These are phyloP conservation scores for Candida awuae DNA, from an alignment of 805 yeast genomes.

Conservation along the genomic window DNA sequence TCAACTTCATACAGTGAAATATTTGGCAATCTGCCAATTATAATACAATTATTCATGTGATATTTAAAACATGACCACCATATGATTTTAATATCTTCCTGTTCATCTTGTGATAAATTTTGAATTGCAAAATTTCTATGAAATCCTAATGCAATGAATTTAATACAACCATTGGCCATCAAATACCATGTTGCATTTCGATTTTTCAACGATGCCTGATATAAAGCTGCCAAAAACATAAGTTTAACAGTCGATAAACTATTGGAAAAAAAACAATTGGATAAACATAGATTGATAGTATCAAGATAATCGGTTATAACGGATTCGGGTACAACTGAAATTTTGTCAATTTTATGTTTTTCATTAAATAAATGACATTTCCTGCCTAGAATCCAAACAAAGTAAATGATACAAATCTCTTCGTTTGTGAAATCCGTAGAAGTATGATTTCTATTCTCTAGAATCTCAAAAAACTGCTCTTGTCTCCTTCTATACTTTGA, in stretches of 20 bases:
- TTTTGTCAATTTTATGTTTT: slow-evolving; percentile 3
- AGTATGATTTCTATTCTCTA: background rate
- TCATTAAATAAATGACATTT: slow-evolving; percentile 11
- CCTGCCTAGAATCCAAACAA: slow-evolving; percentile 31
- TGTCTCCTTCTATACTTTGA: slow-evolving; percentile 21
- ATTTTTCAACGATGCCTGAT: slow-evolving; percentile 29
- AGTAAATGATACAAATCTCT: slow-evolving; percentile 31
- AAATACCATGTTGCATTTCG: slow-evolving; percentile 34
- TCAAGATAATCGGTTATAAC: slow-evolving; percentile 22
- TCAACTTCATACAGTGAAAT: slow-evolving; percentile 30
- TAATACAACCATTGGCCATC: slow-evolving; percentile 31
- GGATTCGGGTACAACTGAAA: slow-evolving; percentile 12
- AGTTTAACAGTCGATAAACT: slow-evolving; percentile 30
- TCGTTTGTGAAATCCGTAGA: slow-evolving; percentile 13
- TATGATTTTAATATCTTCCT: slow-evolving; percentile 23
- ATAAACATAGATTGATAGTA: slow-evolving; percentile 28
- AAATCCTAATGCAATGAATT: slow-evolving; percentile 31
- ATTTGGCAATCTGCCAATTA: slow-evolving; percentile 31
- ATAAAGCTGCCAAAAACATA: slow-evolving; percentile 28
- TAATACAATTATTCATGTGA: slow-evolving; percentile 28
- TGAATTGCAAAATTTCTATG: slow-evolving; percentile 25
- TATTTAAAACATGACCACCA: slow-evolving; percentile 32
- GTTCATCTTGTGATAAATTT: slow-evolving; percentile 12
- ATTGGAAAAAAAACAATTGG: slow-evolving; percentile 29
- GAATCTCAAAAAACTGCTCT: slow-evolving; percentile 24